Conservation (phyloP, 768 basidiomycete genomes). For the Pisolithus albus region DNA sequence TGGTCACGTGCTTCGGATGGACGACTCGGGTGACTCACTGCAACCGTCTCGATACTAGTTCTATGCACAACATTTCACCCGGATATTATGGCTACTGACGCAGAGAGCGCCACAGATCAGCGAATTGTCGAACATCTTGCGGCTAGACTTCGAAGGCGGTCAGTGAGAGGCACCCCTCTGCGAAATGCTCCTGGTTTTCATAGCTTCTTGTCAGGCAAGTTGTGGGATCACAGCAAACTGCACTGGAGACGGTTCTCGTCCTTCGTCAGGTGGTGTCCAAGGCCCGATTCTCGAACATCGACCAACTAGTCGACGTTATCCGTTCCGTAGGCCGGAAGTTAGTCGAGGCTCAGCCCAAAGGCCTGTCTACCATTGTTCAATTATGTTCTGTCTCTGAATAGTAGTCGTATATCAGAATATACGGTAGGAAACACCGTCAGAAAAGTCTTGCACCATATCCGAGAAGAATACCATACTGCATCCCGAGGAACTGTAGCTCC, state of each 20-base stretch:
- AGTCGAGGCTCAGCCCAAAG: slow-evolving; percentile 92
- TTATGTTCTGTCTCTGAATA: slow-evolving; percentile 7
- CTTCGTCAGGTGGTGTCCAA: slow-evolving; percentile 85
- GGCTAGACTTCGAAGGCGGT: slow-evolving; percentile 67
- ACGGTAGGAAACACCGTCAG: slow-evolving; percentile 93
- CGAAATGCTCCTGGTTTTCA: slow-evolving; percentile 1
- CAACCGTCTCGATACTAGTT: too few species aligned
- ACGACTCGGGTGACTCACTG: background rate
- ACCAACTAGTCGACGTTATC: slow-evolving; percentile 76
- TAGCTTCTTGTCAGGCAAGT: slow-evolving; percentile 57
- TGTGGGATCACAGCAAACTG: slow-evolving; percentile 83
- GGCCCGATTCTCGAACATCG: slow-evolving; percentile 80
- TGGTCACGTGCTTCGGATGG: too few species aligned
- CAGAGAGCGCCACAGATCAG: slow-evolving; percentile 35
- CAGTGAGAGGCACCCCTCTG: slow-evolving; percentile 24
- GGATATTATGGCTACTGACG: slow-evolving; percentile 37
- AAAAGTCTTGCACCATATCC: slow-evolving; percentile 86
- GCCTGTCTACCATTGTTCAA: slow-evolving; percentile 33
- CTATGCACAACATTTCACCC: background rate
- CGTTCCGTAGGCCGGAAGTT: slow-evolving; percentile 72
- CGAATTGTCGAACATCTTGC: slow-evolving; percentile 64
- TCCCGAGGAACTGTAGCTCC: slow-evolving; percentile 39
- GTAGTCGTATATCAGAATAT: slow-evolving; percentile 53
- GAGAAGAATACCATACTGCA: slow-evolving; percentile 91
- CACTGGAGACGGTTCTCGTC: slow-evolving; percentile 82